Evolutionary conservation across 352 stramenopile species (phyloP).

Genomic region (Blastocystis sp.): DNA sequence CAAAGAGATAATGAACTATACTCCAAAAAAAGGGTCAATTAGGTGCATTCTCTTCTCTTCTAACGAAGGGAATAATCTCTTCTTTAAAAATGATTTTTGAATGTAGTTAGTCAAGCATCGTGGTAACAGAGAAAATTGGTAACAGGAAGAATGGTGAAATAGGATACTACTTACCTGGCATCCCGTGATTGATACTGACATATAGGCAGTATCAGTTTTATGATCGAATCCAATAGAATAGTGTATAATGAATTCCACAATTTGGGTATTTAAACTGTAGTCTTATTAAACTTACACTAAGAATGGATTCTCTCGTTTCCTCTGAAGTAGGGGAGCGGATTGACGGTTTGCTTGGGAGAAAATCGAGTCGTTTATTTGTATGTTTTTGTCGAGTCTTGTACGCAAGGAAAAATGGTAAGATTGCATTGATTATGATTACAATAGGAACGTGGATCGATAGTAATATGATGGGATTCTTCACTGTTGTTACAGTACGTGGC

Average conservation of each 20-base stretch:
- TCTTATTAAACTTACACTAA: neutral
- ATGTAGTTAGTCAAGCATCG: too few species aligned
- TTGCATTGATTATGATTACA: neutral
- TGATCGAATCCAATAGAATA: neutral
- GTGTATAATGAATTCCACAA: neutral
- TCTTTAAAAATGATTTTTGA: neutral
- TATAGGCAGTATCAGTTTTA: neutral
- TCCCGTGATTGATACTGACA: too few species aligned
- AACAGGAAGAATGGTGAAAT: neutral
- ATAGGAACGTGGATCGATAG: slow-evolving; percentile 13
- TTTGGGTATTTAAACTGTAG: neutral
- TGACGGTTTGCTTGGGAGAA: neutral
- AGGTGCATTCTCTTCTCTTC: neutral
- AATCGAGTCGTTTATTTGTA: slow-evolving; percentile 11
- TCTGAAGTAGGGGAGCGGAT: slow-evolving; percentile 25
- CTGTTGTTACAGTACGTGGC: neutral
- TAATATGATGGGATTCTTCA: slow-evolving; percentile 18
- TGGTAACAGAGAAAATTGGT: neutral
- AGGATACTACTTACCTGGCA: neutral
- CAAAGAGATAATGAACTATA: neutral
- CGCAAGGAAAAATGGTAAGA: neutral
- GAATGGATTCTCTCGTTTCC: slow-evolving; percentile 12
- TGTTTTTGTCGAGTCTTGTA: slow-evolving; percentile 20
- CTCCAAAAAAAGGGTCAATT: neutral
- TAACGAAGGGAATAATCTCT: neutral